Percentiles rank a stretch among this genome's conserved stretches.
phyloP scores from a whole-genome alignment of 768 basidiomycete species.

The Mycena haematopus region DNA sequence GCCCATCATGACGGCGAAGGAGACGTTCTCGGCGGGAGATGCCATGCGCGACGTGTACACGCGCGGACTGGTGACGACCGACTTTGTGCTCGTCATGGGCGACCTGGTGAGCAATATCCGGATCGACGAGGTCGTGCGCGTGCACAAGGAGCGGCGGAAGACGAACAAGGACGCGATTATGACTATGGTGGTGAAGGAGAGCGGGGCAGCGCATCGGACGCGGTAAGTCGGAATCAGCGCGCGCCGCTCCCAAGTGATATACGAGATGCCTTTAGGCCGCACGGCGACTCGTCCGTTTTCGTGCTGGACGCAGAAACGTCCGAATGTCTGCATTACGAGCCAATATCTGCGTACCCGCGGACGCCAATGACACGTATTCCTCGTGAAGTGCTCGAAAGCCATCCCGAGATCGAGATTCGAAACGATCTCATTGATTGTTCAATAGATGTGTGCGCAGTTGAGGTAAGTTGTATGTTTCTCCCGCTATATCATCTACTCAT shows the following conservation, averaged over 20 bases:
- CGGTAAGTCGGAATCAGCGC: conserved; percentile 52
- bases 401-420: conserved; percentile 84
- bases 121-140: conserved; percentile 87
- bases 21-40: conserved; percentile 88
- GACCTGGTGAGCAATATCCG: conserved; percentile 93
- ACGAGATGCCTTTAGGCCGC: conserved; percentile 52
- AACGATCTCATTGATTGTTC: conserved; percentile 89
- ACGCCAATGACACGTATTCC: conserved; percentile 70
- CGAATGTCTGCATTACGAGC: conserved; percentile 87
- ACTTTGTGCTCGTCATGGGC: conserved; percentile 91
- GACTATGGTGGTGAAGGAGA: conserved; percentile 93
- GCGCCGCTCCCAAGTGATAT: not conserved
- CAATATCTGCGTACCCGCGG: conserved; percentile 72
- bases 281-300: conserved; percentile 78
- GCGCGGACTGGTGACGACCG: conserved; percentile 86
- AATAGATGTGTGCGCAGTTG: conserved; percentile 93
- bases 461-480: conserved; percentile 54
- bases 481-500: not conserved
- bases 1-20: conserved; percentile 84
- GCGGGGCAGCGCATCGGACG: conserved; percentile 73
- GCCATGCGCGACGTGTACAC: conserved; percentile 95
- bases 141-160: conserved; percentile 87
- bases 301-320: conserved; percentile 77
- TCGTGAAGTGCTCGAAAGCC: conserved; percentile 73
- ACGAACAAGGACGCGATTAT: conserved; percentile 93